Base-by-base conservation (phyloP, 768 basidiomycete genomes). In the Sarcodon sp. region DNA sequence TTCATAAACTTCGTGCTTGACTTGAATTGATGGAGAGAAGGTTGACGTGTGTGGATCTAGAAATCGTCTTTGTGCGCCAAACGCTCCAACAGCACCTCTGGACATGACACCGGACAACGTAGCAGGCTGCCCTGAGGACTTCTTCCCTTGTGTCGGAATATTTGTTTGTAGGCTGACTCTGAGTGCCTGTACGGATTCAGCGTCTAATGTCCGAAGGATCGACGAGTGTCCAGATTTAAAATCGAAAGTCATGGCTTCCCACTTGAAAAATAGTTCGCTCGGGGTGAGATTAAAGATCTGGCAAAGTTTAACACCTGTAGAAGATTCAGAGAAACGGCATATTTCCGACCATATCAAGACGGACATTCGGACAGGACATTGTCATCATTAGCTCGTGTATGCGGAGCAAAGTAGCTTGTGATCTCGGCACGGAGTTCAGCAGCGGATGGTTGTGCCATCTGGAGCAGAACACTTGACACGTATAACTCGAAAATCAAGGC, bases 231-330 rank as follows among this genome's bases (percentile, higher is more conserved):
- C 43, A 12, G 43, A 44, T 16, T 44, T 44, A 16, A 16, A 16
- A 12, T 32, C 43, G 5, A 32, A 44, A 16, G 16, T 12, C 43
- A 44, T 44, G 4, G 82, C 82, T 57, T 88, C 81, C 70, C 80
- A 79, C 59, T 86, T 87, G 62, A 68, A 87, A 36, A 69, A 69
- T 15, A 88, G 68, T 44, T 66, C 59, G 18, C 76, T 69, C 16
- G 79, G 69, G 32, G 65, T 53, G 35, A 81, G 34, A 49, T 74
- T 72, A 64, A 78, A 83, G 54, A 73, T 74, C 58, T 72, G 67
- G 59, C 86, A 88, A 51, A 87, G 68, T 21, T 69, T 68, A 33
- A 72, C 69, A 53, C 83, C 85, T 87, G 56, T 10, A 21, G 50
- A 55, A 49, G 46, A 49, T 57, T 59, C 35, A 47, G 50, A 31